These are phyloP conservation scores for Penicillium ucsense DNA, from an alignment of 495 filamentous ascomycete species.

Conservation along the genomic window DNA sequence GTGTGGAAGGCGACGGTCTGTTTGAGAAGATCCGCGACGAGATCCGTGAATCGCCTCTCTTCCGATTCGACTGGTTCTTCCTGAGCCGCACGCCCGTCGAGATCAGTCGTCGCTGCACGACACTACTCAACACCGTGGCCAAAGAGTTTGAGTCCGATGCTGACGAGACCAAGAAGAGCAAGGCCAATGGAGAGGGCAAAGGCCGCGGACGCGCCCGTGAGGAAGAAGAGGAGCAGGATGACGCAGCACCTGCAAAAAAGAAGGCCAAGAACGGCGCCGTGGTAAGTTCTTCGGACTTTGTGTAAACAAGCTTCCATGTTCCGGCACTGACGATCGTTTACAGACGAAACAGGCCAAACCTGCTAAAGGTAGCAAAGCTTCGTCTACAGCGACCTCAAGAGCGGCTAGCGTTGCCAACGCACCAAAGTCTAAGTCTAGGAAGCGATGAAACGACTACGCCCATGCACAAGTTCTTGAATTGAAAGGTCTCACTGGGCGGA, in stretches of 20 bases:
- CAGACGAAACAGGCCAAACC: conserved; percentile 54
- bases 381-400: conserved; percentile 42
- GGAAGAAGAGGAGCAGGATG: conserved; percentile 64
- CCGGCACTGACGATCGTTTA: conserved; percentile 3
- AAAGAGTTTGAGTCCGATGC: conserved; percentile 85
- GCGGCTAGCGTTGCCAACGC: conserved; percentile 46
- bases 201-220: conserved; percentile 62
- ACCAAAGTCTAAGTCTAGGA: conserved; percentile 39
- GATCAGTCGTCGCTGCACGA: conserved; percentile 84
- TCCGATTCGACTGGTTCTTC: conserved; percentile 99
- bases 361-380: conserved; percentile 47
- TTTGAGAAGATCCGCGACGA: conserved; percentile 83
- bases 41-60: conserved; percentile 87
- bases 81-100: conserved; percentile 87
- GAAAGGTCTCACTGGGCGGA: conserved; percentile 1
- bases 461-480: conserved; percentile 5
- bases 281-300: conserved; percentile 28
- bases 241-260: conserved; percentile 83
- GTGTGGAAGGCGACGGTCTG: conserved; percentile 74
- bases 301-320: conserved; percentile 3
- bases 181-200: conserved; percentile 63
- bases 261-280: conserved; percentile 77
- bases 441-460: conserved; percentile 27
- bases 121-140: conserved; percentile 84
- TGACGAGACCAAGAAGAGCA: conserved; percentile 43